Evolutionary conservation across 345 rosid genomes (phyloP), one percentile per base, ranked within the genome.

Genomic region (Hirschfeldia incana): DNA sequence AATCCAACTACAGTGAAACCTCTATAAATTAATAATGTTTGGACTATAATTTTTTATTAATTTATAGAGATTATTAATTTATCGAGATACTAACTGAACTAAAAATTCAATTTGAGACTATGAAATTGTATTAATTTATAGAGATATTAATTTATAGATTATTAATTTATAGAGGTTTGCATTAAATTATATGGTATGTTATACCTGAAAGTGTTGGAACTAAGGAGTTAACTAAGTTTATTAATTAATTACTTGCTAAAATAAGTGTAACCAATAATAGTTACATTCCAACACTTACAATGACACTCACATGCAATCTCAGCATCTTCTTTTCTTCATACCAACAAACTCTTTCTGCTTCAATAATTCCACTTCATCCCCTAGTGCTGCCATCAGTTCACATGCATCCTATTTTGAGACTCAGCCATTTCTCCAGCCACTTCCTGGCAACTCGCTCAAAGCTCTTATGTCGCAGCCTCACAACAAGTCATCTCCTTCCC

Each of bases 401-500:
- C 55, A 17, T 49, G 55, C 55, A 49, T 49, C 55, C 55, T 49
- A 4, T 13, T 49, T 17, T 49, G 55, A 13, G 55, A n/a, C 55
- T 49, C 55, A 49, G 55, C 55, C 55, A 49, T 49, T 2, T 49
- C 55, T 49, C 55, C 55, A 13, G 55, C 55, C 37, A 17, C 67
- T 37, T 75, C 74, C 33, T 61, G 26, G 26, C 59, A 53, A 15
- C 26, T 53, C 4, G 26, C 59, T 53, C 59, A 26, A 53, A 78
- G 15, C 36, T 76, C 77, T 6, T 34, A 76, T 28, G 84, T 78
- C 82, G 86, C 86, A 1, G 80, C 75, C 63, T 86, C 83, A 11
- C 85, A 86, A 30, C 57, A 30, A 26, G 69, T 57, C 17, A 75
- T 4, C 63, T 83, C 83, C 49, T 70, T 59, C 77, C 86, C 85